Base-by-base conservation (phyloP, 805 yeast genomes). In the Cyberlindnera maritima region DNA sequence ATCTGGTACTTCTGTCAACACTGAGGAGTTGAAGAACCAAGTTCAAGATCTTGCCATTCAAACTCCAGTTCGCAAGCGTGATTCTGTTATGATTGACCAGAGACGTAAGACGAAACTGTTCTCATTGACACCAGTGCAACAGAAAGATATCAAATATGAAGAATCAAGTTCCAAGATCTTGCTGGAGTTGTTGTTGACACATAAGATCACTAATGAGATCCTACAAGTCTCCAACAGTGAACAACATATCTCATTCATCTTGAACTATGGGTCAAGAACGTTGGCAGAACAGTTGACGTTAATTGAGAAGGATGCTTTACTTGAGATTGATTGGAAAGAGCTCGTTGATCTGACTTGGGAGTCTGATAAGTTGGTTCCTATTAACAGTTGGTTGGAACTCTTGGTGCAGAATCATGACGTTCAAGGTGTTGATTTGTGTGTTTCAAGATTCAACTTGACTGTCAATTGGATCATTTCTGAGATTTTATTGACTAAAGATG, bases 381-480 rank as follows among this genome's bases (percentile, higher is more conserved):
- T 81, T 19, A 81, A 80, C 53, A 87, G 94, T 58, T 94, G 99
- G 99, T 68, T 90, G 23, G 85, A 81, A 52, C 73, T 88, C 29
- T 70, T 91, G 45, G 76, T 82, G 19, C 79, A 81, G 62, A 76
- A 79, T 56, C 69, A 70, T 56, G 62, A 68, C 28, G 65, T 72
- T 18, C 77, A 83, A n/a, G 97, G 97, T 0, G 81, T 90, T 32
- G 88, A 88, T 52, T 68, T 92, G 40, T 89, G 88, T 12, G 82
- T 89, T 34, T 76, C 95, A 0, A 72, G 99, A 50, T 94, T 91
- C 72, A 91, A 92, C 61, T 69, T 92, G 49, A 83, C 88, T 70
- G 91, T 88, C 7, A 88, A 88, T 57, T 92, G 98, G 98, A 82
- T 91, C 35, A 81, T 88, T 29, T 88, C 96, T 0, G 97, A 92